Base-by-base conservation (phyloP, 1,284 basidiomycete species). In the Bjerkandera adusta region DNA sequence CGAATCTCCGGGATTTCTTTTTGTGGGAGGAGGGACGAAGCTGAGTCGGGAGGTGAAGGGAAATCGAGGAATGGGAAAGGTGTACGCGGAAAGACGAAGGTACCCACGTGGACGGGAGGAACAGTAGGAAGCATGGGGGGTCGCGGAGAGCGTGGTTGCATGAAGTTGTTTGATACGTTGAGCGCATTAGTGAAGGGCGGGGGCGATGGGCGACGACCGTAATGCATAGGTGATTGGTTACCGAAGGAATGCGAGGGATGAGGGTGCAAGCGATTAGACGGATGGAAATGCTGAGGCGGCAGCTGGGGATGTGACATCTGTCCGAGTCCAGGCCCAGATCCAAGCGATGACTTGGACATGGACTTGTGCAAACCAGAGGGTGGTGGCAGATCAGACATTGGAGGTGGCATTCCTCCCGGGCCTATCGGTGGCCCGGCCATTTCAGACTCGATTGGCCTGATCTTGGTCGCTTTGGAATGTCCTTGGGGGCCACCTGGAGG, bases 1-100 rank as follows among this genome's bases (percentile, higher is more conserved):
- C 83, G 73, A 55, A 89, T 77, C 69, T 83, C 71, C 62, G 61
- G n/a, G 61, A 65, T 16, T 68, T 72, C 57, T 3, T 50, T 51
- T 34, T 49, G 51, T 36, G 33, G 29, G 1, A 65, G 55, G 6
- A 57, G 54, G 32, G 52, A 48, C 34, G 55, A 25, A 43, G 54
- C 32, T 20, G 43, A 40, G 20, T 50, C 33, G 21, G 54, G 50
- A 15, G 50, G 45, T n/a, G 44, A 39, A 34, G 65, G 60, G 51
- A 63, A 64, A 56, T 72, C 68, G 45, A 68, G 56, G 56, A 66
- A 65, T 6, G 72, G 68, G 59, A 74, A 72, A 18, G 71, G 66
- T 24, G 67, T 65, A 18, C 65, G 58, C n/a, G 72, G 69, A 57
- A 66, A 55, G 66, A 76, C 77, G 18, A 80, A 72, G 22, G 78